Conservation (phyloP, 2,329 filamentous ascomycete genomes). For the Sporothrix schenckii region DNA sequence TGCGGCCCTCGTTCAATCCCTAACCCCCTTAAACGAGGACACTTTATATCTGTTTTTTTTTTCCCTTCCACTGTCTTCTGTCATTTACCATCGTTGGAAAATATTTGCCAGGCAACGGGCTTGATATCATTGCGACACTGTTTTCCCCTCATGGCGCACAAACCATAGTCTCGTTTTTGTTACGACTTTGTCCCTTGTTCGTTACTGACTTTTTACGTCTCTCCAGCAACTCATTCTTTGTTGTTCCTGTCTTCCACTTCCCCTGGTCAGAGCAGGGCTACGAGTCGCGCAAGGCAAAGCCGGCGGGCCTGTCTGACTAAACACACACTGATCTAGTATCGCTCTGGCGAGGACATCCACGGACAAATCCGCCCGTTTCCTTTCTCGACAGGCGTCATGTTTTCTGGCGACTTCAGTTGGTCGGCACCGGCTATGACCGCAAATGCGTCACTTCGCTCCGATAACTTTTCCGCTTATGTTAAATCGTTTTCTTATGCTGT, state of each 20-base stretch:
- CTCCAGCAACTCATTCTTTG: constrained; percentile 79
- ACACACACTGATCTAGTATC: background rate
- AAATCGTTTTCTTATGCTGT: background rate
- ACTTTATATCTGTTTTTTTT: background rate
- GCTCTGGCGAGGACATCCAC: background rate
- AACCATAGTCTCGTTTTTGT: background rate
- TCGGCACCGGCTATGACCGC: background rate
- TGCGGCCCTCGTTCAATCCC: background rate
- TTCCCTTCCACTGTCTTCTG: background rate
- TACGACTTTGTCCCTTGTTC: background rate
- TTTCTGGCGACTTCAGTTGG: background rate
- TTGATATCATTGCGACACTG: no score
- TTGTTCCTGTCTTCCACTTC: constrained; percentile 90
- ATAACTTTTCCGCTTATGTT: background rate
- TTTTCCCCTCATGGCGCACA: no score
- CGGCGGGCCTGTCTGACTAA: constrained; percentile 47
- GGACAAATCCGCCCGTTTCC: background rate
- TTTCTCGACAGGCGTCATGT: background rate
- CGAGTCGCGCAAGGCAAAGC: constrained; percentile 58
- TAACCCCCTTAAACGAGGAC: no score
- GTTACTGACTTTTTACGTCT: background rate
- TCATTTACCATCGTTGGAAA: background rate
- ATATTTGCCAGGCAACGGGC: background rate
- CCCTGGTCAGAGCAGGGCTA: constrained; percentile 85
- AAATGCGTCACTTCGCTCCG: background rate